Base-by-base conservation (phyloP, 2,329 filamentous ascomycete genomes). In the Clarireedia monteithiana region DNA sequence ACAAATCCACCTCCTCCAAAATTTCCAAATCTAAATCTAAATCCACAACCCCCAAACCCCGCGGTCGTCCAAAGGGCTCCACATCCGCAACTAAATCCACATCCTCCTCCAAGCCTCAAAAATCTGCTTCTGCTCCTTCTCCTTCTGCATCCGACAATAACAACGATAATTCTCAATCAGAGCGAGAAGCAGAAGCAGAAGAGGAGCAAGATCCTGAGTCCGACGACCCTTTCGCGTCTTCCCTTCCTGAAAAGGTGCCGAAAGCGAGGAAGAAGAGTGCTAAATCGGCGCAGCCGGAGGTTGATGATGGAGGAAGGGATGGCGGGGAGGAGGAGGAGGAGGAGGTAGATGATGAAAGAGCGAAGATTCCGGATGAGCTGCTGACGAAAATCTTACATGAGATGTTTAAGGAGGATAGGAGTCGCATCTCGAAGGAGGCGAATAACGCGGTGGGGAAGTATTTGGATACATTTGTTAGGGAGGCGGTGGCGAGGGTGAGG, bases 391-490 rank as follows among this genome's bases (percentile, higher is more conserved):
- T 96, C 3, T 75, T 96, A 36, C 86, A 95, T 68, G 83, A 91
- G 64, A 83, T 88, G 68, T 96, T 96, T 67, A 77, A 75, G 47
- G 73, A 86, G 63, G 78, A 80, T 58, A 80, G 80, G 55, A 91
- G 87, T 24, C 79, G 86, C 62, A 84, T 96, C 61, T 84, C 85
- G 6, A 85, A 82, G 64, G 88, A 91, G 66, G 90, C 90, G 4
- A 89, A 91, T 68, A 78, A 75, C 6, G 81, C 91, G 1, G 80
- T 91, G 57, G 86, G 84, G 14, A 90, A 86, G 72, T 97, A 97
- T 69, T 80, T 96, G 71, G 90, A 96, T 71, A 82, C 92, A 0
- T 97, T 96, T 72, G 87, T 96, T 53, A 80, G 88, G 59, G 92
- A 97, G 74, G 89, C 90, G 1, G 84, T 97, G 68, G 89, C 90